These are phyloP conservation scores for Phtheirospermum japonicum DNA, from an alignment of 257 asterid genomes.

Conservation along the genomic window DNA sequence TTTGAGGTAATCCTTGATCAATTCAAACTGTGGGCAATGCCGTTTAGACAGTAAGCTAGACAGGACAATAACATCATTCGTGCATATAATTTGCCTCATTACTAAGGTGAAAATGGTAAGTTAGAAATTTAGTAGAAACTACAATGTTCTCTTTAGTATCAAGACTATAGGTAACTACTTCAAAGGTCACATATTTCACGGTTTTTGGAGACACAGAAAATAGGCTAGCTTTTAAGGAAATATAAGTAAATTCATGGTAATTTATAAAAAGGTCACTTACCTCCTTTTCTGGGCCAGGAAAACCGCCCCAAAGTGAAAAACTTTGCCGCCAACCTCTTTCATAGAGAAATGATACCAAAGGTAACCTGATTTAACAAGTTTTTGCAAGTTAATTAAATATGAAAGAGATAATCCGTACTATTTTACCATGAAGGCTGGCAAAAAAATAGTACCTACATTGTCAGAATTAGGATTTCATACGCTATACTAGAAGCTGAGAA, in stretches of 20 bases:
- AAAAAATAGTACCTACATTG: neutral
- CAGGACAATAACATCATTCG: slow-evolving; percentile 5
- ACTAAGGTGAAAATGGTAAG: neutral
- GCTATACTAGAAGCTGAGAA: neutral
- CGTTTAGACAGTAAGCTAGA: slow-evolving; percentile 20
- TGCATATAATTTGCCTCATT: neutral
- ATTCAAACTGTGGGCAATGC: slow-evolving; percentile 58
- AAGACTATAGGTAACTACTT: neutral
- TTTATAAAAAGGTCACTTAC: slow-evolving; percentile 29
- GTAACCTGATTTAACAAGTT: slow-evolving; percentile 39
- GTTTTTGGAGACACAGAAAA: neutral
- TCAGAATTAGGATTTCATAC: slow-evolving; percentile 8
- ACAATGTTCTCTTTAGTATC: neutral
- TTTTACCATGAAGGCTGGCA: neutral
- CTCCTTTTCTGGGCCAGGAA: slow-evolving; percentile 94
- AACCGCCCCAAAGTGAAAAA: slow-evolving; percentile 67
- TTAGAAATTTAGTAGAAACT: neutral
- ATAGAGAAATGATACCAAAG: slow-evolving; percentile 75
- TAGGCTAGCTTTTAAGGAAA: neutral
- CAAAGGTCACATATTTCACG: neutral
- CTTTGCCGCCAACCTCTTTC: slow-evolving; percentile 96
- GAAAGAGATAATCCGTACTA: neutral
- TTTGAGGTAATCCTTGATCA: slow-evolving; percentile 61
- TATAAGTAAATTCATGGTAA: neutral
- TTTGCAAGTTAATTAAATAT: slow-evolving; percentile 13